phyloP scores from a whole-genome alignment of 2,329 filamentous ascomycete genomes.

The Fusarium sp. region DNA sequence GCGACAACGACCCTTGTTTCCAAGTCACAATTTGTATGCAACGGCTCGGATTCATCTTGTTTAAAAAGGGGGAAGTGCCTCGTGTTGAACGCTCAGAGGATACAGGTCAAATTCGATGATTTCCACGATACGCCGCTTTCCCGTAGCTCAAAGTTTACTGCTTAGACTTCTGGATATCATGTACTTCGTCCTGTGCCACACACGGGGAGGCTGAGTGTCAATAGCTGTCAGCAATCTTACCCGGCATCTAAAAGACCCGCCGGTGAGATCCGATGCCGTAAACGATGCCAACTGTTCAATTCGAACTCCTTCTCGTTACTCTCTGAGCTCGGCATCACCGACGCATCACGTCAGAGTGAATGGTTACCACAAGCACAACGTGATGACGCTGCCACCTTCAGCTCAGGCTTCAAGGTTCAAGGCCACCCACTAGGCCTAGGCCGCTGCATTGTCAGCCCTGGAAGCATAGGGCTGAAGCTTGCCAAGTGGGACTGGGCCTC shows the following conservation, averaged over 20 bases:
- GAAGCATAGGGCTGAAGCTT: slow-evolving; percentile 43
- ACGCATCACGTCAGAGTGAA: slow-evolving; percentile 9
- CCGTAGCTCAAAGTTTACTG: slow-evolving; percentile 2
- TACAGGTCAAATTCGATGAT: slow-evolving; percentile 24
- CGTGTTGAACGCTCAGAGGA: slow-evolving; percentile 35
- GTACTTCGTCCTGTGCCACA: slow-evolving; percentile 11
- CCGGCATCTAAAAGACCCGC: slow-evolving; percentile 13
- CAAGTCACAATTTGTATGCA: slow-evolving; percentile 11
- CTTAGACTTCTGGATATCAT: too few species aligned
- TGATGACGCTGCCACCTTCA: slow-evolving; percentile 2
- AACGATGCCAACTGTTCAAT: not conserved
- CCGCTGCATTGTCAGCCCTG: slow-evolving; percentile 34
- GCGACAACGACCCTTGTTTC: slow-evolving; percentile 45
- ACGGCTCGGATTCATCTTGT: slow-evolving; percentile 29
- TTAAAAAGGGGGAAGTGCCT: slow-evolving; percentile 33
- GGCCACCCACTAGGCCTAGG: slow-evolving; percentile 33
- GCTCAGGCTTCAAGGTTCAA: slow-evolving; percentile 7
- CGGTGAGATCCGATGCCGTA: not conserved
- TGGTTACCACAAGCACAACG: too few species aligned
- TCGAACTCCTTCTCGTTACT: not conserved
- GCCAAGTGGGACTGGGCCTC: slow-evolving; percentile 35
- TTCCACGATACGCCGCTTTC: slow-evolving; percentile 10
- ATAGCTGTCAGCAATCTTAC: slow-evolving; percentile 40
- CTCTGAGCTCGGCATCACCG: slow-evolving; percentile 15
- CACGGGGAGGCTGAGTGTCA: slow-evolving; percentile 34